Percentiles rank a stretch among this genome's conserved stretches.
Conservation (phyloP, 441 rosid species). For the Populus hybrid region DNA sequence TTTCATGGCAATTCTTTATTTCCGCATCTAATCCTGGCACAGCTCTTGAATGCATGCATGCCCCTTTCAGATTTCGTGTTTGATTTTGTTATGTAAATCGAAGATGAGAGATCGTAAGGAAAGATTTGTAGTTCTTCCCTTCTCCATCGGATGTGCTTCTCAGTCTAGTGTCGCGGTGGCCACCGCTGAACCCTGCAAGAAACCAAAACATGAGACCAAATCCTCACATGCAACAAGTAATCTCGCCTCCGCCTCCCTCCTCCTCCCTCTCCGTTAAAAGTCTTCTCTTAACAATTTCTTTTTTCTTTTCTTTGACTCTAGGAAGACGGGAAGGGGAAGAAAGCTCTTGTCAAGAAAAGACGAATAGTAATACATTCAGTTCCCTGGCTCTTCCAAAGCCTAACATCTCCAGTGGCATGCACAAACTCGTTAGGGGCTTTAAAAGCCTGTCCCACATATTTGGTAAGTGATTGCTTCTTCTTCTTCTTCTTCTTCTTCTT, state of each 20-base stretch:
- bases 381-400: slow-evolving; percentile 25
- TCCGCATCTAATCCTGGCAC: not conserved
- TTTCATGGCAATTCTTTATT: not conserved
- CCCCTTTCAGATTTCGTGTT: not conserved
- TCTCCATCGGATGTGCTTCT: slow-evolving; percentile 68
- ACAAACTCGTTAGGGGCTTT: slow-evolving; percentile 30
- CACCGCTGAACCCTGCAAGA: slow-evolving; percentile 28
- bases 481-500: not conserved
- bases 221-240: slow-evolving; percentile 26
- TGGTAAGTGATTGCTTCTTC: slow-evolving; percentile 32
- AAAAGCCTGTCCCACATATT: slow-evolving; percentile 71
- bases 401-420: slow-evolving; percentile 23
- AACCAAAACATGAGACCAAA: slow-evolving; percentile 19
- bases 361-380: slow-evolving; percentile 4
- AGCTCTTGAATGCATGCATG: not conserved
- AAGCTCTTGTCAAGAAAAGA: slow-evolving; percentile 28
- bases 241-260: slow-evolving; percentile 5
- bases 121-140: slow-evolving; percentile 58
- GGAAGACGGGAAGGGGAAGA: slow-evolving; percentile 41
- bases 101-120: slow-evolving; percentile 40
- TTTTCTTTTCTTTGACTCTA: not conserved
- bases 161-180: slow-evolving; percentile 57
- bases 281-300: too few relatives aligned
- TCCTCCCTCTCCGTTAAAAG: not conserved
- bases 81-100: not conserved